Evolutionary conservation across 2,329 filamentous ascomycete genomes (phyloP).

Genomic region (Cadophora gregata): DNA sequence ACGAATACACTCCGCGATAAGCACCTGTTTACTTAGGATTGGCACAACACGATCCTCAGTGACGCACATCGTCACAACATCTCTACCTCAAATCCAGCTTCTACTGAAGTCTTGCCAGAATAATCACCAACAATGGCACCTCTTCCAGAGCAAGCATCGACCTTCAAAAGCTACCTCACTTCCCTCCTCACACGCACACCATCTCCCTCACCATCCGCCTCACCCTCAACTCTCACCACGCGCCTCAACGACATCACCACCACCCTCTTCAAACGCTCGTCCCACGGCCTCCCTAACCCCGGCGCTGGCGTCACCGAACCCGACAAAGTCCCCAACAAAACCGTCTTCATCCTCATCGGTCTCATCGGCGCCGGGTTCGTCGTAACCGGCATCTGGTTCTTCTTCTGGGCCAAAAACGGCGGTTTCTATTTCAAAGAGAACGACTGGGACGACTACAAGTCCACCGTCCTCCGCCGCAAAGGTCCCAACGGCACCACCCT

Average conservation of each 20-base stretch:
- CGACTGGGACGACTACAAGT: conserved; percentile 99
- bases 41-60: conserved; percentile 11
- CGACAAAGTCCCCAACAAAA: conserved; percentile 61
- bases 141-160: conserved; percentile 29
- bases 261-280: conserved; percentile 23
- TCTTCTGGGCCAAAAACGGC: conserved; percentile 97
- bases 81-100: background rate
- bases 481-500: conserved; percentile 89
- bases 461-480: conserved; percentile 85
- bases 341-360: conserved; percentile 75
- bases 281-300: conserved; percentile 46
- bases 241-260: conserved; percentile 20
- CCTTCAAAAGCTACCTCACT: conserved; percentile 32
- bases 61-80: conserved; percentile 21
- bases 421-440: conserved; percentile 84
- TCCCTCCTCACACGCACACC: conserved; percentile 35
- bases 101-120: background rate
- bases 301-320: conserved; percentile 58
- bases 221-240: conserved; percentile 15
- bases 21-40: background rate
- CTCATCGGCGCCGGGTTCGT: conserved; percentile 42
- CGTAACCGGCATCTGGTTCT: conserved; percentile 87
- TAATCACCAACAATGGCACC: conserved; percentile 38
- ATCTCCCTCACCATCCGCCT: conserved; percentile 22
- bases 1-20: background rate